phyloP scores from a whole-genome alignment of 2,329 filamentous ascomycete genomes.

The Phialophora expanda region DNA sequence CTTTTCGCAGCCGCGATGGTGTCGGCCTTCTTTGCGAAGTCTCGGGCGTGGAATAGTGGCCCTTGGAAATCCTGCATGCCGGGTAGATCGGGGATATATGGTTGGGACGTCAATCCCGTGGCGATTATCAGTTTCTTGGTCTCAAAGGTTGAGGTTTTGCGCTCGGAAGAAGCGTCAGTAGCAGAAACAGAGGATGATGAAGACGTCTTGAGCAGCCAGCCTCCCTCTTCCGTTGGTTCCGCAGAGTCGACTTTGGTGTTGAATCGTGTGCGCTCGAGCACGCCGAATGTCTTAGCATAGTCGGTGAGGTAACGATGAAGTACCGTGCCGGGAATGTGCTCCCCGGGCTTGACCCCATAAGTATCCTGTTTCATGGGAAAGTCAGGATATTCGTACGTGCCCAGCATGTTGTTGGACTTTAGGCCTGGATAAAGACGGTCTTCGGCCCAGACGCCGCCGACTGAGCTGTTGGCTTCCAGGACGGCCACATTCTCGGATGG shows the following conservation, averaged over 20 bases:
- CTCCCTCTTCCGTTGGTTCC: constrained; percentile 49
- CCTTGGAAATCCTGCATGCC: constrained; percentile 58
- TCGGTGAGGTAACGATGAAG: constrained; percentile 63
- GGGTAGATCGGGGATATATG: constrained; percentile 59
- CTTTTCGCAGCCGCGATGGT: constrained; percentile 46
- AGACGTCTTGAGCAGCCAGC: constrained; percentile 45
- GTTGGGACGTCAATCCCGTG: constrained; percentile 64
- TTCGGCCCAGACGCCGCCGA: constrained; percentile 74
- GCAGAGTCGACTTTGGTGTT: constrained; percentile 58
- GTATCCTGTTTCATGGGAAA: constrained; percentile 68
- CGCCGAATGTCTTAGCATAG: constrained; percentile 60
- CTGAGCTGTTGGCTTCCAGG: constrained; percentile 61
- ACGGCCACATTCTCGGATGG: constrained; percentile 62
- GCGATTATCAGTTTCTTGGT: constrained; percentile 63
- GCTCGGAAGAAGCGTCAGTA: background rate
- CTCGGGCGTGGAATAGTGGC: constrained; percentile 62
- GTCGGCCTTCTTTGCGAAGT: constrained; percentile 53
- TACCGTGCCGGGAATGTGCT: constrained; percentile 65
- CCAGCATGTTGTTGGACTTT: constrained; percentile 74
- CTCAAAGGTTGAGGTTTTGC: constrained; percentile 34
- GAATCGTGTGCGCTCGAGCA: constrained; percentile 57
- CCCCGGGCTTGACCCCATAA: constrained; percentile 55
- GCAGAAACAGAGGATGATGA: background rate
- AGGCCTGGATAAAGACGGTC: constrained; percentile 70
- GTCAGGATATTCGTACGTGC: constrained; percentile 74